Conservation (phyloP, 2,329 filamentous ascomycete species). For the Ramichloridium luteum region DNA sequence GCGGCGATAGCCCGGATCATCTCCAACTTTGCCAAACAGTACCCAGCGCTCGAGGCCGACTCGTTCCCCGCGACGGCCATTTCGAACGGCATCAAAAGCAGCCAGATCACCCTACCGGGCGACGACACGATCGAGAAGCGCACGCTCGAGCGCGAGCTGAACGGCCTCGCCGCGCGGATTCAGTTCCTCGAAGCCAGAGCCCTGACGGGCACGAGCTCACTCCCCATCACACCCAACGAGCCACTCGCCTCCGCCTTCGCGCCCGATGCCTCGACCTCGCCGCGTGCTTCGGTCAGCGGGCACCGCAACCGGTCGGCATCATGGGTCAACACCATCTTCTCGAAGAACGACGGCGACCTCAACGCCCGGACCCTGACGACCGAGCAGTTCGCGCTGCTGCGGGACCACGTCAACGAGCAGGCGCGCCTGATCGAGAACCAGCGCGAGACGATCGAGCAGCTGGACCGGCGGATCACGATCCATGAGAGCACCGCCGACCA, state of each 20-base stretch:
- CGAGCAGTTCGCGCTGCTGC: constrained; percentile 72
- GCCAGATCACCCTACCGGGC: constrained; percentile 62
- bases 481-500: constrained; percentile 73
- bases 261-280: constrained; percentile 37
- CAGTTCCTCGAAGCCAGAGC: constrained; percentile 73
- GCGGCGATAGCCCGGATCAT: constrained; percentile 29
- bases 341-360: constrained; percentile 41
- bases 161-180: constrained; percentile 63
- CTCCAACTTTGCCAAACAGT: constrained; percentile 37
- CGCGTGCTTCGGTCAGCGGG: constrained; percentile 16
- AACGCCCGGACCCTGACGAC: constrained; percentile 51
- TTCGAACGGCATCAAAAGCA: constrained; percentile 39
- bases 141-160: constrained; percentile 69
- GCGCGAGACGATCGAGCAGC: constrained; percentile 70
- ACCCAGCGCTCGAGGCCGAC: constrained; percentile 31
- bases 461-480: constrained; percentile 73
- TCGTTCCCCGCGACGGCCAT: constrained; percentile 34
- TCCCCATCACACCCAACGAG: constrained; percentile 77
- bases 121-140: constrained; percentile 62
- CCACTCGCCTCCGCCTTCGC: constrained; percentile 42
- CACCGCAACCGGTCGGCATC: constrained; percentile 26
- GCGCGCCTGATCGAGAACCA: constrained; percentile 83
- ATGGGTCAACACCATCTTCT: constrained; percentile 41
- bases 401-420: constrained; percentile 86
- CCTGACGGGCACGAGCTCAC: constrained; percentile 31